Conservation (phyloP, 768 basidiomycete species). For the Boletus vermiculosoides region DNA sequence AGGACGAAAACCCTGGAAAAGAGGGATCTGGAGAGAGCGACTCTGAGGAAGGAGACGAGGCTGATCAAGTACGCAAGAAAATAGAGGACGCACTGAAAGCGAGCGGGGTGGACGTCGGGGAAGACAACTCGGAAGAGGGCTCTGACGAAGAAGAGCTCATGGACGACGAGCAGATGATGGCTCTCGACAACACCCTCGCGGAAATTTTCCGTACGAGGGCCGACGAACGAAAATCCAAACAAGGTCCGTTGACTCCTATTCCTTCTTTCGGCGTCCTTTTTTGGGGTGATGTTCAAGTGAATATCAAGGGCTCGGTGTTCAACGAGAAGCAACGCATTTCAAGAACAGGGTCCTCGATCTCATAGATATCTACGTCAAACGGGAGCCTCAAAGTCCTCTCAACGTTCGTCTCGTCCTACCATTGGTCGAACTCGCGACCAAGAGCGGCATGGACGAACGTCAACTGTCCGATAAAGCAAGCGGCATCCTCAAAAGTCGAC, state of each 20-base stretch:
- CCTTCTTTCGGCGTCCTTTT: not conserved
- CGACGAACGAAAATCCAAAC: slow-evolving; percentile 57
- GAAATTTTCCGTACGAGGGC: slow-evolving; percentile 75
- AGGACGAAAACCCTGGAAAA: slow-evolving; percentile 33
- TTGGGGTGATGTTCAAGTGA: not conserved
- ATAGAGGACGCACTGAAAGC: slow-evolving; percentile 61
- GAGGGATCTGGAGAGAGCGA: slow-evolving; percentile 36
- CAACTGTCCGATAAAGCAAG: slow-evolving; percentile 89
- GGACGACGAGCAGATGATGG: slow-evolving; percentile 99
- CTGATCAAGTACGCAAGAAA: slow-evolving; percentile 59
- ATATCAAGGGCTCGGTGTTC: slow-evolving; percentile 56
- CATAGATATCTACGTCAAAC: slow-evolving; percentile 81
- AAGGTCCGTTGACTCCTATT: slow-evolving; percentile 47
- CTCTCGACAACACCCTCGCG: slow-evolving; percentile 88
- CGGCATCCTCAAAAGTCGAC: slow-evolving; percentile 70
- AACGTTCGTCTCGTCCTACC: slow-evolving; percentile 69
- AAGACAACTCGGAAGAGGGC: slow-evolving; percentile 52
- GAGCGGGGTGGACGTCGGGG: slow-evolving; percentile 55
- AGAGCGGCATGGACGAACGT: slow-evolving; percentile 70
- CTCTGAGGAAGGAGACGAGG: slow-evolving; percentile 48
- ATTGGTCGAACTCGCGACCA: slow-evolving; percentile 70
- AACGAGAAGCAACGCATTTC: slow-evolving; percentile 92
- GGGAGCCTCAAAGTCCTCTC: slow-evolving; percentile 71
- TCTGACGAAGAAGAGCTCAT: slow-evolving; percentile 68
- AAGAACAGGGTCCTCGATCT: slow-evolving; percentile 95